These are phyloP conservation scores for Saturnispora zaruensis DNA, from an alignment of 805 yeast species.

Conservation along the genomic window DNA sequence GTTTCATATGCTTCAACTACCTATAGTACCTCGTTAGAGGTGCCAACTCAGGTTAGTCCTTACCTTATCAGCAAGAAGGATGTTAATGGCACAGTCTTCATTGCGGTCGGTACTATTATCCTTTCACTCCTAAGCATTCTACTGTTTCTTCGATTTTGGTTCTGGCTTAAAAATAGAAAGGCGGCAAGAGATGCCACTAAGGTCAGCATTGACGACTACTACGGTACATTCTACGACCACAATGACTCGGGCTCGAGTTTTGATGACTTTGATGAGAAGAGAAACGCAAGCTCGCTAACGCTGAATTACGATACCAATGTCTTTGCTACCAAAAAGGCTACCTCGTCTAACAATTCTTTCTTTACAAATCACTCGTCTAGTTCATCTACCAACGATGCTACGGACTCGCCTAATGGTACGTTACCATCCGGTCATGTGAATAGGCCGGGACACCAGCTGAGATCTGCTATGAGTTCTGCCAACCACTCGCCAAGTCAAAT, in stretches of 20 bases:
- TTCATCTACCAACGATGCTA: constrained; percentile 7
- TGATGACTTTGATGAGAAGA: constrained; percentile 9
- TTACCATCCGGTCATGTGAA: background rate
- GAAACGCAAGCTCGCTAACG: background rate
- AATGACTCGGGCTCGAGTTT: constrained; percentile 9
- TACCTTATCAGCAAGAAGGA: constrained; percentile 22
- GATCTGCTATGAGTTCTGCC: constrained; percentile 13
- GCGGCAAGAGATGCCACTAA: constrained; percentile 12
- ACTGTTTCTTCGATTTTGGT: constrained; percentile 18
- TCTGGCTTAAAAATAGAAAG: constrained; percentile 22
- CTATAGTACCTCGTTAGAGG: background rate
- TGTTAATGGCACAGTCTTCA: constrained; percentile 35
- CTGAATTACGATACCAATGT: constrained; percentile 12
- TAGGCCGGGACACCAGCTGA: constrained; percentile 18
- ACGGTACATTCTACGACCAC: constrained; percentile 12
- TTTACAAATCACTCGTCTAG: constrained; percentile 11
- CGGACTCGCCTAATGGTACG: background rate
- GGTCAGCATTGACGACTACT: constrained; percentile 16
- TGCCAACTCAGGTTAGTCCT: constrained; percentile 26
- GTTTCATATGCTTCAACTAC: background rate
- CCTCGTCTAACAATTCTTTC: constrained; percentile 9
- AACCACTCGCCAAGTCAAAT: constrained; percentile 1
- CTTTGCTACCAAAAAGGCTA: constrained; percentile 10
- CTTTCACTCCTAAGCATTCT: constrained; percentile 17
- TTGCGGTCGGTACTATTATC: constrained; percentile 33